Base-by-base conservation (phyloP, 805 yeast species). In the Candida ovalis region DNA sequence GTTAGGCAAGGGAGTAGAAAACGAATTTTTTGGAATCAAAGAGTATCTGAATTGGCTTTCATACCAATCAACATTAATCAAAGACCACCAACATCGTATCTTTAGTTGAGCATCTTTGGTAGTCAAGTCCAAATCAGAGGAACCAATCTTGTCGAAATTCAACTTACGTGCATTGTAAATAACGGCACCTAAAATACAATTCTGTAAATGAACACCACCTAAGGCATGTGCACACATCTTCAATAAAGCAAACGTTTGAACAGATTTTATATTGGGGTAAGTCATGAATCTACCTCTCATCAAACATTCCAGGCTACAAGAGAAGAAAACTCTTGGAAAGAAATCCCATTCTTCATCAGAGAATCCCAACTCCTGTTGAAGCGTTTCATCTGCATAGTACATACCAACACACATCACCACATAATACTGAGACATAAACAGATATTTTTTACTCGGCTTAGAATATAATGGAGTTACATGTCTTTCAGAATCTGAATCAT, bases 271-370 rank as follows among this genome's bases (percentile, higher is more conserved):
- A 27, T 58, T 56, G 3, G 68, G 66, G 42, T 54, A 53, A n/a
- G 66, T 61, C 63, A 67, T 57, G 42, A 53, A 66, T 36, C 69
- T 54, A 15, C 69, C 70, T 27, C 72, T 51, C 41, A 52, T 62
- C 10, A 68, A 53, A 43, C 63, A 61, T 44, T 68, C 73, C 19
- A 67, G 47, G 2, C 64, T 58, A 40, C 67, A 63, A 3, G 64
- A 57, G 45, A 64, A 62, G 19, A 67, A 55, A 0, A 57, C 59
- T 24, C 62, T 57, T 1, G 69, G 65, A 23, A 54, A 59, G 15
- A 57, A 52, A 43, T 63, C 64, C 58, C 64, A 54, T 18, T 56
- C 59, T 19, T 58, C 59, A 33, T 52, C 56, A 2, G 56, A 46
- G 28, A 66, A 53, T 1, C 55, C 59, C 27, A 64, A 45, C 8